A percentile compares a stretch with the other conserved stretches of the same genome.
Conservation (phyloP, 2,329 filamentous ascomycete species). For the Furcasterigmium sp. region DNA sequence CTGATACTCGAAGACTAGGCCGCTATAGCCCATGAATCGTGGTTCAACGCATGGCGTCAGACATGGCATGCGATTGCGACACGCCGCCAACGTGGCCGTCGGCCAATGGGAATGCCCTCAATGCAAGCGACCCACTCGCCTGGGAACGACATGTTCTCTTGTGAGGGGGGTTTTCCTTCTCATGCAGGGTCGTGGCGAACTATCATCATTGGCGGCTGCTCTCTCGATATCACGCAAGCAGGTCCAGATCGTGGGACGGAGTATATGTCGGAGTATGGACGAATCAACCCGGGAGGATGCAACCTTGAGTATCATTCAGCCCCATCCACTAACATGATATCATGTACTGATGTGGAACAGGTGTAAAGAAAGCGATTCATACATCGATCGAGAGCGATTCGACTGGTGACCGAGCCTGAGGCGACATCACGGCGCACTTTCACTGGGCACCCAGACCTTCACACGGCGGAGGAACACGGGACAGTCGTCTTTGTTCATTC, state of each 20-base stretch:
- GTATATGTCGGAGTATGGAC: not conserved
- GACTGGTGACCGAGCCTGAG: no score
- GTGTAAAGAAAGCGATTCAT: no score
- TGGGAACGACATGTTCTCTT: not conserved
- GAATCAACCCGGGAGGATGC: not conserved
- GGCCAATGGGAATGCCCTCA: conserved; percentile 5
- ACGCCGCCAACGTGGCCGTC: not conserved
- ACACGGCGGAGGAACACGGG: no score
- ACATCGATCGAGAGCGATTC: no score
- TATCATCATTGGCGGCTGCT: not conserved
- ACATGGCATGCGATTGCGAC: conserved; percentile 12
- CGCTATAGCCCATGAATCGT: not conserved
- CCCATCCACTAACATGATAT: no score
- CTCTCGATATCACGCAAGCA: not conserved
- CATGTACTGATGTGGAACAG: no score
- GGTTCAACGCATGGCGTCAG: conserved; percentile 11
- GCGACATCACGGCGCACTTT: no score
- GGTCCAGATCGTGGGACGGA: not conserved
- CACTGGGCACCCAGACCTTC: no score
- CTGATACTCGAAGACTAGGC: not conserved
- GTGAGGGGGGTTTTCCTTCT: not conserved
- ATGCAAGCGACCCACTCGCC: conserved; percentile 3
- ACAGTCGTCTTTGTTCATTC: not conserved
- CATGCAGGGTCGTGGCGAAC: conserved; percentile 1
- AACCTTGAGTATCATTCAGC: no score